Base-by-base conservation (phyloP, 1,139 yeast species). In the Saccharomyces hybrid region DNA sequence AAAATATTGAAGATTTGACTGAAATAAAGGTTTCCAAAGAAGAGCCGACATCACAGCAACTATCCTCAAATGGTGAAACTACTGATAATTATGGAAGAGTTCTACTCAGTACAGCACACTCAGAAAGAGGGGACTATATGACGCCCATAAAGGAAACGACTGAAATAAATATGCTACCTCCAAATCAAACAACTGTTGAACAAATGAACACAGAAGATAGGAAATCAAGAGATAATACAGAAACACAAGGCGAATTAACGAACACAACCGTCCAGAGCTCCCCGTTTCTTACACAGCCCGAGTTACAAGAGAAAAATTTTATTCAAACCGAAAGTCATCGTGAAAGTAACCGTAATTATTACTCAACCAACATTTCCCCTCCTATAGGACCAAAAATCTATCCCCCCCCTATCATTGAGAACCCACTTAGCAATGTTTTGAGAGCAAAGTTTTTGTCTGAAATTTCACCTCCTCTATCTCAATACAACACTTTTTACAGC, bases 1-100 rank as follows among this genome's bases (percentile, higher is more conserved):
- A 60, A 23, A 62, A 66, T 46, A 50, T 68, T 42, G 71, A 69
- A 49, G 76, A 73, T 51, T 58, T 73, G 32, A 73, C 76, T 2
- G 75, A 73, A 53, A 63, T 66, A 2, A 68, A 65, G 48, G 46
- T 55, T 23, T 55, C 51, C 5, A 49, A 49, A 44, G 54, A 55
- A 6, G 47, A 46, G 25, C 50, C 54, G 11, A 19, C 23, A 3
- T 38, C 52, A 19, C 55, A 47, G 3, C 46, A 49, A 8, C 25
- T n/a, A 14, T 9, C 27, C 31, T 7, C 25, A 16, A 25, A 38
- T 16, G 19, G 28, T 25, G 49, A 19, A 31, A 16, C 26, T 6
- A 16, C 27, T 6, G 34, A 46, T 19, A 19, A 28, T 13, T 5
- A 23, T 46, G 38, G 23, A 50, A 49, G n/a, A 47, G 4, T 8